Percentiles rank a stretch among this genome's conserved stretches.
These are phyloP conservation scores for Backusella macrospora DNA, from an alignment of 192 early-diverging fungal species.

Conservation along the genomic window DNA sequence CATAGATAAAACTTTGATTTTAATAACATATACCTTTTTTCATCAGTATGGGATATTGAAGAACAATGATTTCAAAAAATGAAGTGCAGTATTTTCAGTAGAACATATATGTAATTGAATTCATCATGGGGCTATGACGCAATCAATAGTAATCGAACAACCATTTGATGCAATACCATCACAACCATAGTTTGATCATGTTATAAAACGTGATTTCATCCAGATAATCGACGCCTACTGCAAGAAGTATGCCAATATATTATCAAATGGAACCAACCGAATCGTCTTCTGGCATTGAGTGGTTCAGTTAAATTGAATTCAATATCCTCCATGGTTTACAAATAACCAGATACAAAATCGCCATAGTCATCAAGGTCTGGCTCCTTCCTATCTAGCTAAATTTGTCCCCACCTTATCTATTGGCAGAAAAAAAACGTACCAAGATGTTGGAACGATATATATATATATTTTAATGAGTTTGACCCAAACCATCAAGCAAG, in stretches of 20 bases:
- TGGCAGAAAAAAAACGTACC: background rate
- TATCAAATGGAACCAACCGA: conserved; percentile 25
- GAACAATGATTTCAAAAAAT: too few species aligned
- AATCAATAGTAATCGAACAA: background rate
- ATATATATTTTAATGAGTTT: conserved; percentile 30
- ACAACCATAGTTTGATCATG: conserved; percentile 14
- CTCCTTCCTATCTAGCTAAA: conserved; percentile 26
- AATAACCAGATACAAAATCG: conserved; percentile 19
- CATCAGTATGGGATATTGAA: too few species aligned
- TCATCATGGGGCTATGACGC: background rate
- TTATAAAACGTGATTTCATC: background rate
- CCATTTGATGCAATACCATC: background rate
- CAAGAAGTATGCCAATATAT: conserved; percentile 25
- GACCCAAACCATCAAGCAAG: conserved; percentile 30
- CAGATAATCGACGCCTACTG: conserved; percentile 11
- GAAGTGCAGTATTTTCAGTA: too few species aligned
- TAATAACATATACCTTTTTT: too few species aligned
- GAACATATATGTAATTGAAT: conserved; percentile 30
- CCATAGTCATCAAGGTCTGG: conserved; percentile 14
- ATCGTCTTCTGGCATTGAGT: conserved; percentile 4
- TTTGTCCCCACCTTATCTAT: conserved; percentile 34
- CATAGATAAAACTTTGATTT: too few species aligned
- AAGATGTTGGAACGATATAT: conserved; percentile 26
- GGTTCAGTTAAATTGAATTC: conserved; percentile 18
- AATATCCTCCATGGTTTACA: conserved; percentile 25